Evolutionary conservation across 75 land plant genomes (phyloP), one percentile per base, ranked within the genome.

Genomic region (Adiantum capillusveneris): DNA sequence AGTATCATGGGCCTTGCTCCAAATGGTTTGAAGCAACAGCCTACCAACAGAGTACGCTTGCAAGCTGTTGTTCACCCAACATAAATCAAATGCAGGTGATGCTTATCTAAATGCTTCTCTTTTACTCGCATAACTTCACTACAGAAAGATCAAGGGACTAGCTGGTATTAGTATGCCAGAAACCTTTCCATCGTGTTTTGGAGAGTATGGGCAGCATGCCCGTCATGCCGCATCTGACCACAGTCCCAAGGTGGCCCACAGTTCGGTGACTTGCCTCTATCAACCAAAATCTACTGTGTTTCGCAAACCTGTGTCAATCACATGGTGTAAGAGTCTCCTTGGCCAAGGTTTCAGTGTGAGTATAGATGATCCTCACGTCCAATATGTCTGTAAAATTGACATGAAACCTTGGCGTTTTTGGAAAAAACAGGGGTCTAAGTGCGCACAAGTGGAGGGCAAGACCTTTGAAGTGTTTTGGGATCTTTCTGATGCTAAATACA

Each of bases 341-440:
- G 65, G 56, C 62, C 86, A 84, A 58, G 66, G 61, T 36, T 57
- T 84, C 0, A 51, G 52, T 54, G 39, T 84, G 31, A 56, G 45
- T 18, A 71, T 84, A 7, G 75, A 80, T 13, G 77, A 60, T 28
- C 49, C 65, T 19, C 37, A 22, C 19, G 14, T 25, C 30, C 53
- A 42, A 16, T 56, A 56, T 61, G 46, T 59, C 0, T 84, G 77
- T 77, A 73, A 71, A 56, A 56, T 80, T 25, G 84, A 84, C 45
- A 68, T 84, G 17, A 77, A 77, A 44, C 67, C 75, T 0, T 80
- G 75, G 83, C 69, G 63, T 12, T 80, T 84, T 53, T 82, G 81
- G 78, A 61, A 62, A 30, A 79, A 71, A 52, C 77, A 80, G 39
- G 86, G 86, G 1, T 57, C 59, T 21, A 84, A 80, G 53, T 19